Evolutionary conservation across 768 basidiomycete species (phyloP), one percentile per base, ranked within the genome.

Genomic region (Calocybe cyanea): DNA sequence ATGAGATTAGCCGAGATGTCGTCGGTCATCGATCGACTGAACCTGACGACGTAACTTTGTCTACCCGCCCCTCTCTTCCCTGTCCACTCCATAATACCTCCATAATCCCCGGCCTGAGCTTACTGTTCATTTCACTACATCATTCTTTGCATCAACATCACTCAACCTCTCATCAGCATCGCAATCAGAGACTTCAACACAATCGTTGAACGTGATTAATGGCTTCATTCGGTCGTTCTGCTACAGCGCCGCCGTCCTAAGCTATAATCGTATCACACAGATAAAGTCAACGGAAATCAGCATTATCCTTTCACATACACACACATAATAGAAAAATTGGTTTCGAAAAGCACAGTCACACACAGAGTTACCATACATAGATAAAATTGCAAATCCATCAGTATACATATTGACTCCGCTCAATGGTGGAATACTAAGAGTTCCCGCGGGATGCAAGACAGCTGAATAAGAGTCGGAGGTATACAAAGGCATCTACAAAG

Each of bases 141-240:
- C 32, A 48, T 46, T 46, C 43, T 25, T 50, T 53, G 51, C 54
- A 56, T 58, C 51, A 54, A 31, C 54, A 56, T 52, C 39, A 52
- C 10, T 48, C 38, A 30, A 13, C 45, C 41, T 35, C 41, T 36
- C 50, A 54, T 49, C 49, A 41, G 43, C 50, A 54, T 54, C 38
- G 38, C 42, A 5, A 53, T 51, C 42, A 48, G 39, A 34, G 32
- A 9, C 51, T 46, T 50, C 38, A n/a, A n/a, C n/a, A 48, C 40
- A 45, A 48, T 33, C 44, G 32, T 30, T 45, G 40, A 33, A 25
- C 41, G 41, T 37, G 42, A 52, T 49, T 40, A 30, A 42, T 35
- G 46, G 48, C 50, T n/a, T 49, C 33, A 41, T 28, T 21, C 35
- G 39, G 28, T 36, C 39, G 40, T 43, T 38, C 43, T 41, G 49